Conservation (phyloP, 306 rosid species). For the Trichosanthes truncata region DNA sequence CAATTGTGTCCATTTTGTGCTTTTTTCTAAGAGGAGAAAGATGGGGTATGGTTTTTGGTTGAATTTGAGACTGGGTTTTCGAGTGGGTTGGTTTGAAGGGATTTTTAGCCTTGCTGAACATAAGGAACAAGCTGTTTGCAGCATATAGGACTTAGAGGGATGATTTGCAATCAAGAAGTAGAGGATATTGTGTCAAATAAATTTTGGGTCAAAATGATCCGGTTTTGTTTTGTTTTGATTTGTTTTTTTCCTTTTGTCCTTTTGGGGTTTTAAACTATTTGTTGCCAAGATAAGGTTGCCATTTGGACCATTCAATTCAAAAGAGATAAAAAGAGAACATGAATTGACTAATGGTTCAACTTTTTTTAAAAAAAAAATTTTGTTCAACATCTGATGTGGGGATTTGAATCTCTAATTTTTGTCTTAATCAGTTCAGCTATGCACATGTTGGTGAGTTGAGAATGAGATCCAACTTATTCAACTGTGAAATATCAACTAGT, state of each 20-base stretch:
- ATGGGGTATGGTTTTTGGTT: not conserved
- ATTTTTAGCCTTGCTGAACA: not conserved
- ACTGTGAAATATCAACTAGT: no score
- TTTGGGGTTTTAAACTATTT: not conserved
- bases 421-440: no score
- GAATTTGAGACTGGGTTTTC: slow-evolving; percentile 1
- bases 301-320: not conserved
- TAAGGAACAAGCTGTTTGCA: not conserved
- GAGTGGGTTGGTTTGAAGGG: not conserved
- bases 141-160: not conserved
- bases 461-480: no score
- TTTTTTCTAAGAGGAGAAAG: slow-evolving; percentile 2
- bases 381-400: not conserved
- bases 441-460: no score
- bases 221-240: not conserved
- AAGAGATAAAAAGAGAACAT: not conserved
- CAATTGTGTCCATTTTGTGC: slow-evolving; percentile 14
- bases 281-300: not conserved
- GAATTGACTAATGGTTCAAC: no score
- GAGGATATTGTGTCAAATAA: not conserved
- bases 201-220: not conserved
- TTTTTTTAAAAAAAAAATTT: no score
- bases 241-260: not conserved
- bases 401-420: no score
- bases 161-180: not conserved